Conservation (phyloP, 75 land plant genomes). For the Sequoia sempervirens region DNA sequence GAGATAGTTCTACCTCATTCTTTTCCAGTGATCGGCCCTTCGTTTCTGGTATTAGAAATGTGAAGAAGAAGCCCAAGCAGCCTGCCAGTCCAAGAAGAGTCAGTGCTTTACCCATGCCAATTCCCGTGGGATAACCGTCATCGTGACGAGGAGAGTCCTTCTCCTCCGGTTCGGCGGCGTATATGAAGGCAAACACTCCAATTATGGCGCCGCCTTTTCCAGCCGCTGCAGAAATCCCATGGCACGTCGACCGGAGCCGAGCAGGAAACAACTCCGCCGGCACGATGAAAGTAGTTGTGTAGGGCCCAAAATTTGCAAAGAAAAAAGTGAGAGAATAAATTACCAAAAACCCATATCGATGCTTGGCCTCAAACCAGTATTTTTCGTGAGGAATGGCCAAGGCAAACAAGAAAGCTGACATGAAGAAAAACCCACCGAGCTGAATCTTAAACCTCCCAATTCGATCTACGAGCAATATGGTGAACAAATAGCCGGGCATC, state of each 20-base stretch:
- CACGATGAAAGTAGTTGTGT: conserved; percentile 37
- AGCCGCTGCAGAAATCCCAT: conserved; percentile 30
- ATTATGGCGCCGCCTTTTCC: conserved; percentile 33
- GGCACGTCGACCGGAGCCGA: conserved; percentile 25
- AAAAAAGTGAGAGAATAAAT: conserved; percentile 7
- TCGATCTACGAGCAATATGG: conserved; percentile 14
- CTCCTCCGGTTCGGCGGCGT: conserved; percentile 24
- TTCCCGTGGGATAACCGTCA: too few relatives aligned
- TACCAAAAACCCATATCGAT: neutral
- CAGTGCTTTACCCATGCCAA: conserved; percentile 17
- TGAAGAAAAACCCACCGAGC: conserved; percentile 11
- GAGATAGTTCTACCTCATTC: conserved; percentile 10
- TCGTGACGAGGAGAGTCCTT: too few relatives aligned
- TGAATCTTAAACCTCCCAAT: conserved; percentile 15
- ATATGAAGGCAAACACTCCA: conserved; percentile 28
- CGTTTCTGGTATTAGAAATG: conserved; percentile 33
- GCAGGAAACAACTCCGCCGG: conserved; percentile 45
- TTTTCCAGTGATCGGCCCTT: conserved; percentile 30
- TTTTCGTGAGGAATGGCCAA: conserved; percentile 15
- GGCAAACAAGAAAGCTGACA: conserved; percentile 27
- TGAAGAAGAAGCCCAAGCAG: conserved; percentile 27
- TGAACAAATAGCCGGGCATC: conserved; percentile 29
- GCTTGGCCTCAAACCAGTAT: neutral
- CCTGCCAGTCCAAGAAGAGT: conserved; percentile 15
- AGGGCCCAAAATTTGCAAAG: conserved; percentile 32